Evolutionary conservation across 768 basidiomycete genomes (phyloP).

Genomic region (Hirschioporus abietinus): DNA sequence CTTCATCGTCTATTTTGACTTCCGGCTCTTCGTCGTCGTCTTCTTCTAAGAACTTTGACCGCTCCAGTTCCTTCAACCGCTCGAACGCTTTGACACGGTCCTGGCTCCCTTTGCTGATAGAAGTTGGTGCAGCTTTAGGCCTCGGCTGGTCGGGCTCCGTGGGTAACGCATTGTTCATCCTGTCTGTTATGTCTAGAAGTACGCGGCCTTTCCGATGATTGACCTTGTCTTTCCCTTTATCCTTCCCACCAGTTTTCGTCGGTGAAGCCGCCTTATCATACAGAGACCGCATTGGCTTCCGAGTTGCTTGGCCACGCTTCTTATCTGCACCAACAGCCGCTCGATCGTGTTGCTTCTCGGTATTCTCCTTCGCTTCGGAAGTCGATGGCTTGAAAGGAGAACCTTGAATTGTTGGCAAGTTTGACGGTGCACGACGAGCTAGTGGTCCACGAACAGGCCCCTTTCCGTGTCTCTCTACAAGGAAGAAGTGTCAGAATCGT

Average conservation of each 20-base stretch:
- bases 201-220: slow-evolving; percentile 9
- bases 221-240: neutral
- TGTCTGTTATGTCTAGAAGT: slow-evolving; percentile 11
- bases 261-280: neutral
- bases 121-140: slow-evolving; percentile 11
- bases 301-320: neutral
- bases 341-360: neutral
- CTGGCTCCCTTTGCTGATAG: slow-evolving; percentile 25
- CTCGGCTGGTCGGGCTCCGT: neutral
- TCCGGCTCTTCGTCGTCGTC: slow-evolving; percentile 10
- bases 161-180: neutral
- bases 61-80: slow-evolving; percentile 50
- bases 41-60: slow-evolving; percentile 32
- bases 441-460: neutral
- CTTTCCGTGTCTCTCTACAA: neutral
- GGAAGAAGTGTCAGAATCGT: neutral
- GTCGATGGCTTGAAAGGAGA: neutral
- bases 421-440: neutral
- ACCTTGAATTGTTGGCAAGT: neutral
- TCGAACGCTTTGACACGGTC: slow-evolving; percentile 69
- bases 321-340: neutral
- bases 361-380: slow-evolving; percentile 1
- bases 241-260: neutral
- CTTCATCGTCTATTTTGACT: neutral
- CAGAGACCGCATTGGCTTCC: slow-evolving; percentile 1